Evolutionary conservation across 1,284 basidiomycete genomes (phyloP), one percentile per base, ranked within the genome.

Genomic region (Cryptococcus sp.): DNA sequence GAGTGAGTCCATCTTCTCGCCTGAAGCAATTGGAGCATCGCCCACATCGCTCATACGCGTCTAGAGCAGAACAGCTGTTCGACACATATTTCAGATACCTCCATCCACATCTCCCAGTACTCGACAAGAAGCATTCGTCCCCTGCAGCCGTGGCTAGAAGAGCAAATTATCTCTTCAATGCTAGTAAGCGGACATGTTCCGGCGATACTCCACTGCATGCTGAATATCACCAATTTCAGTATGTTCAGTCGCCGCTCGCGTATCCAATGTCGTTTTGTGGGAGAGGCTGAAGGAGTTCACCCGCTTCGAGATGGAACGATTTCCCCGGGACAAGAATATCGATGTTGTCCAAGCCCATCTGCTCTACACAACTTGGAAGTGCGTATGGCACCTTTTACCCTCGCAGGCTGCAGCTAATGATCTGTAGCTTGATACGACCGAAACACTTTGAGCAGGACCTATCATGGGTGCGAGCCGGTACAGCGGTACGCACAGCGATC

Each of bases 91-190:
- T 67, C 49, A 48, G 49, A n/a, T 59, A 64, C 40, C 58, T 73
- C 7, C 70, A 73, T 52, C 72, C 67, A 3, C 69, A 73, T 53
- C 54, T 73, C 5, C 72, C 72, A 1, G 42, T 70, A 3, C 57
- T 73, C 2, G 72, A 73, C 50, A 42, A 49, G 20, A 54, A 58
- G 1, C 67, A 68, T 25, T 66, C 62, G 8, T 50, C 64, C 1
- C 67, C 69, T 1, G 51, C 57, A 10, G 59, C 59, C 8, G 61
- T 73, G 0, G 72, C 72, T 6, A 57, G 72, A 27, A 61, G 72
- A 1, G 66, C 62, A 52, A 74, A 72, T 49, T 71, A 67, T 38
- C 65, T 74, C 22, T 73, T 73, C 60, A 73, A 73, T 51, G 70
- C 72, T 1, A 71, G 31, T 35, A 8, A 35, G 31, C 13, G 31